A percentile compares a stretch with the other conserved stretches of the same genome.
Conservation (phyloP, 1,284 basidiomycete genomes). For the Ustilago esculenta region DNA sequence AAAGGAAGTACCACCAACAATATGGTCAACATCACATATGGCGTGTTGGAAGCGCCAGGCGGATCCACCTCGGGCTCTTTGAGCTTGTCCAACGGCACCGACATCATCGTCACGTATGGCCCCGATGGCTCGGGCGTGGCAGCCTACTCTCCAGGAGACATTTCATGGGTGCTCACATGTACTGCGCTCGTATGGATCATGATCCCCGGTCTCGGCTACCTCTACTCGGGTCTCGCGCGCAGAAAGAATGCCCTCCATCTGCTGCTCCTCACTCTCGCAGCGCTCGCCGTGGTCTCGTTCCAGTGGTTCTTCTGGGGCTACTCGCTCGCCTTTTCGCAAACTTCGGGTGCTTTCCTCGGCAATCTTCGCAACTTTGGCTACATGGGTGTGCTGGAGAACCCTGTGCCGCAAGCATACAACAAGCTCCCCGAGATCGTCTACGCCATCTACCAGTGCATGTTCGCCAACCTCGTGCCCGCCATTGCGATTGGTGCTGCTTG, state of each 20-base stretch:
- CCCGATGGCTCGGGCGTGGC: slow-evolving; percentile 36
- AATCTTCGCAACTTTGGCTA: slow-evolving; percentile 74
- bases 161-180: slow-evolving; percentile 73
- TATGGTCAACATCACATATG: slow-evolving; percentile 59
- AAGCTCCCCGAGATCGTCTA: slow-evolving; percentile 71
- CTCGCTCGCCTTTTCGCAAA: slow-evolving; percentile 72
- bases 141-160: slow-evolving; percentile 56
- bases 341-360: slow-evolving; percentile 76
- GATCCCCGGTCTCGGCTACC: slow-evolving; percentile 77
- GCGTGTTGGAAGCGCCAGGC: slow-evolving; percentile 30
- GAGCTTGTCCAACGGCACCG: slow-evolving; percentile 48
- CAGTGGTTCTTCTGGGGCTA: slow-evolving; percentile 72
- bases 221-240: slow-evolving; percentile 86
- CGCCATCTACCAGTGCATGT: slow-evolving; percentile 69
- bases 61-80: slow-evolving; percentile 20
- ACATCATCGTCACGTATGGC: slow-evolving; percentile 62
- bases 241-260: slow-evolving; percentile 73
- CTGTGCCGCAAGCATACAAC: slow-evolving; percentile 75
- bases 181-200: slow-evolving; percentile 78
- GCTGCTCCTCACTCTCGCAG: slow-evolving; percentile 69
- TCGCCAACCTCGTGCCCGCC: slow-evolving; percentile 70
- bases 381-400: slow-evolving; percentile 77
- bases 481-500: slow-evolving; percentile 76
- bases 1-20: no score
- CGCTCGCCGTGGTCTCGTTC: slow-evolving; percentile 69